phyloP scores from a whole-genome alignment of 1,284 basidiomycete genomes.

The Mycosarcoma mackinlayi region DNA sequence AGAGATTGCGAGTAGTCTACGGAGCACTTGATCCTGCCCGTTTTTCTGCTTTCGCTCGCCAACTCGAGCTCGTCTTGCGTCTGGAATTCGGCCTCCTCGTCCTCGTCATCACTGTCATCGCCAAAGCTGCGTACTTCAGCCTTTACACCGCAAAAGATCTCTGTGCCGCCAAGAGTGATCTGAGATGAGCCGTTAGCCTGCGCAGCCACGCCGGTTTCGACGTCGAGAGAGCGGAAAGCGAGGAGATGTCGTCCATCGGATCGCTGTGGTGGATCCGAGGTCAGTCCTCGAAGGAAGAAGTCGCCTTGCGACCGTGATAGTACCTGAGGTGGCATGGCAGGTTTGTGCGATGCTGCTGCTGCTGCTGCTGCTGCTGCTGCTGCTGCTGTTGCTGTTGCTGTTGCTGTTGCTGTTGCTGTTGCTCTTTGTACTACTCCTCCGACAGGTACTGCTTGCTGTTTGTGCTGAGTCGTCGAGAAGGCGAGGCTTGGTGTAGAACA shows the following conservation, averaged over 20 bases:
- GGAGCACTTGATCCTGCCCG: constrained; percentile 48
- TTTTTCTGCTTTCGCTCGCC: constrained; percentile 30
- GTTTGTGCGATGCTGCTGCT: too few species aligned
- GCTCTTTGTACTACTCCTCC: too few species aligned
- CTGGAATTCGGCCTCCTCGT: constrained; percentile 37
- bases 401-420: too few species aligned
- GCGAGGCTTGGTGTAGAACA: neutral
- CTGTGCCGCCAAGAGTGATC: constrained; percentile 56
- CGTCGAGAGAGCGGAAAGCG: constrained; percentile 53
- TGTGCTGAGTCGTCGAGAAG: too few species aligned
- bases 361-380: too few species aligned
- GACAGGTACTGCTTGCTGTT: too few species aligned
- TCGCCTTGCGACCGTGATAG: constrained; percentile 60
- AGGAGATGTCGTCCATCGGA: constrained; percentile 51
- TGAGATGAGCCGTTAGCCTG: constrained; percentile 60
- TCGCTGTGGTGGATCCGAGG: constrained; percentile 49
- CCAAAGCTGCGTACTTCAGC: constrained; percentile 53
- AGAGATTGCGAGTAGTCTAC: constrained; percentile 53
- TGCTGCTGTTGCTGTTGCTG: too few species aligned
- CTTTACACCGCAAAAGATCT: constrained; percentile 61
- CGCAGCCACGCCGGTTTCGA: constrained; percentile 46
- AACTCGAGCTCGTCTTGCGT: constrained; percentile 46
- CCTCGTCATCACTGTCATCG: constrained; percentile 44
- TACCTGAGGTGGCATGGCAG: constrained; percentile 54
- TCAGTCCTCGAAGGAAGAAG: constrained; percentile 59